phyloP scores from a whole-genome alignment of 176 grass and related monocot species.

The Tillandsia leiboldiana region DNA sequence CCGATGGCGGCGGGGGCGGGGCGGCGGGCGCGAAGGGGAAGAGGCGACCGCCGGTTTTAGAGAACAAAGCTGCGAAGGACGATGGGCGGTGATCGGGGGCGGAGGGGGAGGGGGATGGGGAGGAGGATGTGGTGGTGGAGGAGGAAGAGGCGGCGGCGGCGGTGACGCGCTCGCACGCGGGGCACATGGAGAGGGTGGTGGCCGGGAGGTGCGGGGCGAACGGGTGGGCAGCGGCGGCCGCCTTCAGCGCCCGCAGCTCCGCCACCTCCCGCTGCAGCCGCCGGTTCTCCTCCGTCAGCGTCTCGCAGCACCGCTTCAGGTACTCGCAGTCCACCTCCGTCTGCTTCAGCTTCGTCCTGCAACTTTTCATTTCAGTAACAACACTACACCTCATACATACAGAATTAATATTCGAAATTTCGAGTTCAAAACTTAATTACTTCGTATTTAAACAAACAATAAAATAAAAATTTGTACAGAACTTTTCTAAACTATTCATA shows the following conservation, averaged over 20 bases:
- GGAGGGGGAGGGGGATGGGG: not conserved
- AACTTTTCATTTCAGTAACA: not conserved
- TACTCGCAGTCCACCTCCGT: slow-evolving; percentile 89
- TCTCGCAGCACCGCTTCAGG: slow-evolving; percentile 82
- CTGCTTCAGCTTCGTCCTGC: slow-evolving; percentile 97
- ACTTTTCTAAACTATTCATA: too few relatives aligned
- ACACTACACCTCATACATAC: too few relatives aligned
- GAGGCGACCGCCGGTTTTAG: not conserved
- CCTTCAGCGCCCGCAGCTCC: slow-evolving; percentile 60
- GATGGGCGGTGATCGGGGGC: not conserved
- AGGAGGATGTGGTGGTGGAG: not conserved
- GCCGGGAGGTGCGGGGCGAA: slow-evolving; percentile 91
- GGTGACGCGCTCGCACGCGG: slow-evolving; percentile 83
- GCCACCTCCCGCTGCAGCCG: slow-evolving; percentile 75
- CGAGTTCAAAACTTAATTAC: too few relatives aligned
- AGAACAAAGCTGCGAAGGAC: not conserved
- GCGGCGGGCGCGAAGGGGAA: not conserved
- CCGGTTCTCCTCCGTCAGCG: slow-evolving; percentile 83
- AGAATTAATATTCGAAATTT: too few relatives aligned
- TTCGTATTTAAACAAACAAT: too few relatives aligned
- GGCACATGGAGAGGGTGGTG: slow-evolving; percentile 93
- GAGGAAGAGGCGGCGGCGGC: slow-evolving; percentile 8
- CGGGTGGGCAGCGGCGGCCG: slow-evolving; percentile 25
- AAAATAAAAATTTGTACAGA: too few relatives aligned
- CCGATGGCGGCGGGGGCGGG: not conserved